A percentile compares a stretch with the other conserved stretches of the same genome.
phyloP scores from a whole-genome alignment of 257 asterid genomes.

The Fraxinus pennsylvanica region DNA sequence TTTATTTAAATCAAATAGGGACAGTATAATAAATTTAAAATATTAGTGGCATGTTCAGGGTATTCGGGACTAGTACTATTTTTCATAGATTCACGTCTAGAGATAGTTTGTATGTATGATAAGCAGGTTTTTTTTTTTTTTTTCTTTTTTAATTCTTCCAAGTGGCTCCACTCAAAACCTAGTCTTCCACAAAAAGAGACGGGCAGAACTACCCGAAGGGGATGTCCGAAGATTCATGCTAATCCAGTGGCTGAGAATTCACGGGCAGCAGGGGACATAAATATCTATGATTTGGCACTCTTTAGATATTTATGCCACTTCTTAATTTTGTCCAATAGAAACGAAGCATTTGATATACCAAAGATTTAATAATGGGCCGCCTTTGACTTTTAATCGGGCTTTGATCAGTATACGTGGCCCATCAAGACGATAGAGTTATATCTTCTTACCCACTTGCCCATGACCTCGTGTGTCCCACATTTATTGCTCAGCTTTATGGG shows the following conservation, averaged over 20 bases:
- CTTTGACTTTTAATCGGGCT: not conserved
- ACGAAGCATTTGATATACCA: not conserved
- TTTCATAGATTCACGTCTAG: too few relatives aligned
- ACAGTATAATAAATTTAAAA: too few relatives aligned
- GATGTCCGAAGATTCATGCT: not conserved
- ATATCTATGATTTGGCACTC: not conserved
- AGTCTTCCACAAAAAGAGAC: not conserved
- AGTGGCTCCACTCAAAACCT: not conserved
- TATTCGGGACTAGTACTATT: too few relatives aligned
- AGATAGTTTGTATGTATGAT: too few relatives aligned
- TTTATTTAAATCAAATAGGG: too few relatives aligned
- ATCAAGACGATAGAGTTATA: conserved; percentile 37
- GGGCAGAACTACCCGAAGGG: not conserved
- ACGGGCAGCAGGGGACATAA: conserved; percentile 1
- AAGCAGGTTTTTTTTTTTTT: too few relatives aligned
- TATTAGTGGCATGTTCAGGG: too few relatives aligned
- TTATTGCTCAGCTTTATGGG: not conserved
- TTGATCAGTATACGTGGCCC: conserved; percentile 47
- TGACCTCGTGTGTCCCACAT: conserved; percentile 26
- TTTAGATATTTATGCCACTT: conserved; percentile 1
- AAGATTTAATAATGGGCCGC: not conserved
- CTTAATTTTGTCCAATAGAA: not conserved
- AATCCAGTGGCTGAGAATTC: not conserved
- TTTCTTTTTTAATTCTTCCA: not conserved
- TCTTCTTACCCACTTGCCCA: conserved; percentile 24